These are phyloP conservation scores for Russula foetens DNA, from an alignment of 768 basidiomycete genomes.

Conservation along the genomic window DNA sequence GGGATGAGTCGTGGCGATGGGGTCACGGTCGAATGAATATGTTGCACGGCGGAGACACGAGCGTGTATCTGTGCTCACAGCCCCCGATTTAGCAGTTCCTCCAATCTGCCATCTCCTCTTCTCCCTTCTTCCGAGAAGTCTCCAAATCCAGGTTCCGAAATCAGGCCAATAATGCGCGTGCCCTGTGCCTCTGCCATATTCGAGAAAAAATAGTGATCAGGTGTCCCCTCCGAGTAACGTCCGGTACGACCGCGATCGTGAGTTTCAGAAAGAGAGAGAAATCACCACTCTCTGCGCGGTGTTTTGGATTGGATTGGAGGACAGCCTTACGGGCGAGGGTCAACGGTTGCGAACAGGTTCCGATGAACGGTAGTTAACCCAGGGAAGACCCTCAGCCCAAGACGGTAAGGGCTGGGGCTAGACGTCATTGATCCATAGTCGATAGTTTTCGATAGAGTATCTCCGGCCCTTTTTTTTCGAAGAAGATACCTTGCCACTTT, in stretches of 20 bases:
- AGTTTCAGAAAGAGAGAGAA: too few relatives aligned
- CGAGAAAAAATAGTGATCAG: too few relatives aligned
- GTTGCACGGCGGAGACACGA: too few relatives aligned
- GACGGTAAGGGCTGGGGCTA: background rate
- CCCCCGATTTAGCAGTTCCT: background rate
- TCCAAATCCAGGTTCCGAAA: background rate
- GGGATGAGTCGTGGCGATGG: background rate
- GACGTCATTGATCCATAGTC: slow-evolving; percentile 10
- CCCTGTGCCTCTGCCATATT: background rate
- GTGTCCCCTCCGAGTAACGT: background rate
- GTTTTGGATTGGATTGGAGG: too few relatives aligned
- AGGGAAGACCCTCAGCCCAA: slow-evolving; percentile 6
- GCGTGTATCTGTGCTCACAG: background rate
- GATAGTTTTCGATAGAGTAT: slow-evolving; percentile 10
- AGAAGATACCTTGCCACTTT: background rate
- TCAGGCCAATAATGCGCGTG: background rate
- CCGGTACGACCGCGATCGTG: background rate
- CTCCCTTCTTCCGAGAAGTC: background rate
- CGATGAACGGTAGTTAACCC: background rate
- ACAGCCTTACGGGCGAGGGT: background rate
- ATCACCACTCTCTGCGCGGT: background rate
- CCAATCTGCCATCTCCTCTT: background rate
- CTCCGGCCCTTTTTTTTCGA: background rate
- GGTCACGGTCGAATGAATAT: too few relatives aligned
- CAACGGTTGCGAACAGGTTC: background rate